Conservation (phyloP, 768 basidiomycete species). For the Tricholoma terreum region DNA sequence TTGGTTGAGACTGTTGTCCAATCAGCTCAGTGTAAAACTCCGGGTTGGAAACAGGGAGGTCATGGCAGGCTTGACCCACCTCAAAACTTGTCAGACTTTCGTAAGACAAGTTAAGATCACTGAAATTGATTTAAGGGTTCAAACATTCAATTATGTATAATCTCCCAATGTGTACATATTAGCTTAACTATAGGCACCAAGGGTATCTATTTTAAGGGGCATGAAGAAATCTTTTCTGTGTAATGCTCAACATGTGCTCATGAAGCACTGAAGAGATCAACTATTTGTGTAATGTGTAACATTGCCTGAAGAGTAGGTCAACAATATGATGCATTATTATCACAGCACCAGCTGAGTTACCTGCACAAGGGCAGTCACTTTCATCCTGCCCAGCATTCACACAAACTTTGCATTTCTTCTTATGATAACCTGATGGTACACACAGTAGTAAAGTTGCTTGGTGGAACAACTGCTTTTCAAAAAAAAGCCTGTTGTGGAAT, state of each 20-base stretch:
- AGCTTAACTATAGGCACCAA: not conserved
- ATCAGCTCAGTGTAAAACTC: constrained; percentile 5
- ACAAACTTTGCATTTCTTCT: no score
- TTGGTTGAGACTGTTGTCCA: not conserved
- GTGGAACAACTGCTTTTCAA: no score
- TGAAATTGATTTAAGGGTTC: constrained; percentile 12
- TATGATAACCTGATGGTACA: no score
- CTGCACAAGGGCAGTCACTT: no score
- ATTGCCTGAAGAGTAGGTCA: not conserved
- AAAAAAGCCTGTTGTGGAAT: no score
- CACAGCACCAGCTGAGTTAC: no score
- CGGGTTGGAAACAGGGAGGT: constrained; percentile 4
- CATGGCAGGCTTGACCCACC: not conserved
- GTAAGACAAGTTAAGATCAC: constrained; percentile 7
- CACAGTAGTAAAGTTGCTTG: no score
- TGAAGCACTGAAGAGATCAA: constrained; percentile 1
- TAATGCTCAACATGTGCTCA: not conserved
- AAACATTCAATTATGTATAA: no score
- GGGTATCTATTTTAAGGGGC: not conserved
- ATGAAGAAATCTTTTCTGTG: not conserved
- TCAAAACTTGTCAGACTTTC: constrained; percentile 5
- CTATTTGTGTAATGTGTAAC: not conserved
- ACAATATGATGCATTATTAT: no score
- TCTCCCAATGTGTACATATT: no score
- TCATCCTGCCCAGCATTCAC: no score